Evolutionary conservation across 352 stramenopile species (phyloP).

Genomic region (Pythium chondricola): DNA sequence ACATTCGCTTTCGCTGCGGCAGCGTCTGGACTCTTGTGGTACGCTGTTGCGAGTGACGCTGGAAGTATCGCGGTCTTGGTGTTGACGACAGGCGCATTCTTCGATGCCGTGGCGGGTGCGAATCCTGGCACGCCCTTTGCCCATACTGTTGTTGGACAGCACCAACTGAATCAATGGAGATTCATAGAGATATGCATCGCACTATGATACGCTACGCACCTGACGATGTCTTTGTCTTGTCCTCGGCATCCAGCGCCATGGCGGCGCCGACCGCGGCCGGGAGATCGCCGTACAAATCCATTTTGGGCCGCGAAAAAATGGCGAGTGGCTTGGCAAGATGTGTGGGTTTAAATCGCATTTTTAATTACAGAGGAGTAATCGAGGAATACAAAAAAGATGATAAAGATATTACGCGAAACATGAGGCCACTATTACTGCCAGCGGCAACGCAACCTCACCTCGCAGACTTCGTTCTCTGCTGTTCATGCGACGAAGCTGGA

Average conservation of each 20-base stretch:
- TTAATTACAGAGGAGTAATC: not conserved
- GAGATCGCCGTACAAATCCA: constrained; percentile 80
- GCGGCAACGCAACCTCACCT: too few species aligned
- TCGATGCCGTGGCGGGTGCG: not conserved
- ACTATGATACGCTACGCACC: not conserved
- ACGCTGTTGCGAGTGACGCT: constrained; percentile 29
- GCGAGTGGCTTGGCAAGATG: too few species aligned
- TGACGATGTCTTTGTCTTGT: constrained; percentile 34
- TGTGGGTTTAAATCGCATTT: too few species aligned
- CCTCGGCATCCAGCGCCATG: constrained; percentile 38
- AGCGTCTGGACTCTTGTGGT: constrained; percentile 33
- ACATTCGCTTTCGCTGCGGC: constrained; percentile 14
- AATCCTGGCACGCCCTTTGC: constrained; percentile 15
- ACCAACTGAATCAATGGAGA: not conserved
- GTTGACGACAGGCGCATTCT: not conserved
- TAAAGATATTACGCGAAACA: too few species aligned
- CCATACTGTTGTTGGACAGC: constrained; percentile 37
- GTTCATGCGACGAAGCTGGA: too few species aligned
- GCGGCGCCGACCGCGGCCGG: constrained; percentile 57
- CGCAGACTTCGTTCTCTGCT: too few species aligned
- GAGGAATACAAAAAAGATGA: not conserved
- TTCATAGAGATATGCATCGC: not conserved
- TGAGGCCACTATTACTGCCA: too few species aligned
- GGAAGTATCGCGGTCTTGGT: constrained; percentile 47
- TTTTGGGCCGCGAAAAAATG: too few species aligned